Base-by-base conservation (phyloP, 176 grass and related monocot species). In the Microstegium vimineum region DNA sequence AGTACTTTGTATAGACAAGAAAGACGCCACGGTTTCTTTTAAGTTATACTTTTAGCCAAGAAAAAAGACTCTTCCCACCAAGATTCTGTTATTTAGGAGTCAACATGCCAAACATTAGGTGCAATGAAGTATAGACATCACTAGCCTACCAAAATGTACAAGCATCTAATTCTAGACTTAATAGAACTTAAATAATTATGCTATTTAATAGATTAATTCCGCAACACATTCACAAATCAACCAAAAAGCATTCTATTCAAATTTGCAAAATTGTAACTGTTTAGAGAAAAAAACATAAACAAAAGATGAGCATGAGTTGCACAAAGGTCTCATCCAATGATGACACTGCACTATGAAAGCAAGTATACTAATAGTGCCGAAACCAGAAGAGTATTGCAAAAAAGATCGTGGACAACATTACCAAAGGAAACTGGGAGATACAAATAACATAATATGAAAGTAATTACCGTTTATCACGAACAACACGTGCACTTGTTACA, bases 401-500 rank as follows among this genome's bases (percentile, higher is more conserved):
- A 90, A 61, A 31, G n/a, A 18, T 22, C 36, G 37, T 52, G 65
- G 32, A 83, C 27, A 61, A 8, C n/a, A 71, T 8, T 42, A 27
- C 22, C 23, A 76, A 66, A 81, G 35, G 13, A 84, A 60, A 59
- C 2, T 46, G 74, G 37, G 45, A 77, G 28, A 59, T 54, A 84
- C 22, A 83, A 74, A 74, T 66, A 68, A 82, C 56, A 26, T 60
- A 49, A 81, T 69, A 12, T 66, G 33, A 42, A 78, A 93, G 62
- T 69, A 64, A 66, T 65, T 82, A 96, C 90, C 91, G 79, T 91
- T 80, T 94, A 87, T 93, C 90, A 12, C 89, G 81, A 43, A 97
- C 94, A 77, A 97, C 89, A 13, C 94, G 94, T 22, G 86, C 88
- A 77, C 90, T 88, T 85, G 73, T 97, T 65, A 97, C 91, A n/a